Base-by-base conservation (phyloP, 768 basidiomycete genomes). In the Rhizopogon salebrosus region DNA sequence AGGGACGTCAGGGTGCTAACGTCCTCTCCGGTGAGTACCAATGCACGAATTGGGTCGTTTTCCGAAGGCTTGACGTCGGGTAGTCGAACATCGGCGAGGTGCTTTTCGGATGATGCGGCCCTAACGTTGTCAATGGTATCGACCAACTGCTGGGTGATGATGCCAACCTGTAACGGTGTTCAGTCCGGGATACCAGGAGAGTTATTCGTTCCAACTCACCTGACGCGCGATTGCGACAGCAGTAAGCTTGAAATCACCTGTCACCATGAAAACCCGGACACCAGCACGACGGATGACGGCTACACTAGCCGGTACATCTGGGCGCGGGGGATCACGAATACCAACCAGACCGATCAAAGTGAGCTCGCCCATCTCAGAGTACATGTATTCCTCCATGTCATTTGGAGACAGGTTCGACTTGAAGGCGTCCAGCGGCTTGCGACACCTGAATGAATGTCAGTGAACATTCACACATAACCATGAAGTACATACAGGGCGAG, bases 311-410 rank as follows among this genome's bases (percentile, higher is more conserved):
- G 71, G 70, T n/a, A 76, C 75, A 49, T 82, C 76, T 10, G 72
- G 64, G 23, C 81, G 72, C 9, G 81, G 80, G 3, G 82, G 82
- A 51, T 84, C 82, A 55, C 73, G 73, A 49, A 84, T 76, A 22
- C 80, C 80, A 4, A 77, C 70, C 1, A 84, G 68, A 22, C 80
- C 82, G 4, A 80, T 62, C 57, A 83, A 70, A 1, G 68, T 75
- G 57, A 82, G 66, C 34, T 67, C 70, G 11, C 65, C 54, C 54
- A 62, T 68, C 63, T 57, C 76, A 58, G 40, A 62, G 45, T 61
- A 72, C 60, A 70, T 72, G 20, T 74, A 71, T n/a, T 75, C 72
- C 35, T 66, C 64, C n/a, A 70, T 39, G 54, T 65, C 54, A n/a
- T 60, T 64, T 1, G 60, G 62, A 2, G 66, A 56, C 1, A 70